phyloP scores from a whole-genome alignment of 345 rosid genomes.

The Erodium maritimum region DNA sequence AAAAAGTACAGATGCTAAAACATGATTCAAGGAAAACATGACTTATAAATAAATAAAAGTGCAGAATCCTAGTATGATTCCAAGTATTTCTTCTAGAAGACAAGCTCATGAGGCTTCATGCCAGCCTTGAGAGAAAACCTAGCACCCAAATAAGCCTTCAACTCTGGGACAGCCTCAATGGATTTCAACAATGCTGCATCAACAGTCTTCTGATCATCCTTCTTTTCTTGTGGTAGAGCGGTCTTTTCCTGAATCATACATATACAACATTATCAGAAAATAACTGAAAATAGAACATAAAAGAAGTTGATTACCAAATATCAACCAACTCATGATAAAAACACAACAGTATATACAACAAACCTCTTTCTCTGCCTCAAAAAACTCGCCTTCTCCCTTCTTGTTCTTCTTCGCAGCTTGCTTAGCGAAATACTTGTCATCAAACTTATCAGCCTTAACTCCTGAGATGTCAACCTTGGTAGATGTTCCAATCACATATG shows the following conservation, averaged over 20 bases:
- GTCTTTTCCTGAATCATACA: conserved; percentile 43
- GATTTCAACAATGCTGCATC: conserved; percentile 49
- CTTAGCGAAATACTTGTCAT: conserved; percentile 65
- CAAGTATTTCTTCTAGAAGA: conserved; percentile 33
- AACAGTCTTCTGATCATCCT: conserved; percentile 69
- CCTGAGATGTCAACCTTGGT: conserved; percentile 64
- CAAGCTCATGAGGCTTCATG: conserved; percentile 81
- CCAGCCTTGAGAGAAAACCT: conserved; percentile 73
- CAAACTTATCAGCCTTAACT: conserved; percentile 48
- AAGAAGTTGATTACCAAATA: too few relatives aligned
- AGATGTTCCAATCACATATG: conserved; percentile 55
- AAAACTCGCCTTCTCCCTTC: conserved; percentile 71
- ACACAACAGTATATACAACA: not conserved
- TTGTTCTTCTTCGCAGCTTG: conserved; percentile 54
- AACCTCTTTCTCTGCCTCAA: conserved; percentile 69
- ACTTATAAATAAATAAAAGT: not conserved
- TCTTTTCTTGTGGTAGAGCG: conserved; percentile 56
- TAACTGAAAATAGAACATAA: too few relatives aligned
- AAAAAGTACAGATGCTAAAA: conserved; percentile 6
- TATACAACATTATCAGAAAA: not conserved
- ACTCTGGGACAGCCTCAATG: conserved; percentile 59
- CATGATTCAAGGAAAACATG: conserved; percentile 7
- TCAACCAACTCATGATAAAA: too few relatives aligned
- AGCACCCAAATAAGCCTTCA: conserved; percentile 66
- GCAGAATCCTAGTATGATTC: not conserved